Conservation (phyloP, 1,284 basidiomycete species). For the Papiliotrema laurentii region DNA sequence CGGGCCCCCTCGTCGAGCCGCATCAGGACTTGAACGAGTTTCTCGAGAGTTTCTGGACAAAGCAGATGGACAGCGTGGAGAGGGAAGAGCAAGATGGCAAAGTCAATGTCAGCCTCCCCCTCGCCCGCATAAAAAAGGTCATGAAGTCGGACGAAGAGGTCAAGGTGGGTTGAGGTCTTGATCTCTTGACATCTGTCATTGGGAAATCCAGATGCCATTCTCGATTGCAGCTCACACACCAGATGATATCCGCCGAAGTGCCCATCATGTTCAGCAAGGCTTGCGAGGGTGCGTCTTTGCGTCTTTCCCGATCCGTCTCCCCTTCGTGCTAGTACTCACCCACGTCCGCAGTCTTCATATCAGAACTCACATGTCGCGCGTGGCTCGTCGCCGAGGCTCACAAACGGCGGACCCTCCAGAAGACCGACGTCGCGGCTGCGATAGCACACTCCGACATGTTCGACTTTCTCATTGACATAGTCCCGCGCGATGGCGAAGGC, state of each 20-base stretch:
- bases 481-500: conserved; percentile 56
- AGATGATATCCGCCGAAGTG: conserved; percentile 97
- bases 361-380: conserved; percentile 86
- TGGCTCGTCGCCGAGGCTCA: conserved; percentile 91
- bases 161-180: conserved; percentile 58
- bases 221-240: not conserved
- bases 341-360: conserved; percentile 70
- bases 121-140: conserved; percentile 93
- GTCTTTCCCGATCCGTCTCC: not conserved
- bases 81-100: conserved; percentile 42
- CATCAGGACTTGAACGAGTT: conserved; percentile 45
- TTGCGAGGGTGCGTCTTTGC: conserved; percentile 72
- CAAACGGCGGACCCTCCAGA: conserved; percentile 83
- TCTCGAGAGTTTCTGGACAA: conserved; percentile 45
- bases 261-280: conserved; percentile 93
- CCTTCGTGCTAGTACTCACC: not conserved
- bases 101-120: conserved; percentile 37
- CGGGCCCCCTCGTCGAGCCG: conserved; percentile 16
- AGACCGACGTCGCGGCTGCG: conserved; percentile 84
- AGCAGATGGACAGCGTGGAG: conserved; percentile 47
- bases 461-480: conserved; percentile 87
- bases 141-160: conserved; percentile 98
- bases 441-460: conserved; percentile 86
- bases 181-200: not conserved
- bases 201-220: not conserved